Conservation (phyloP, 176 grass and related monocot species). For the Guadua angustifolia region DNA sequence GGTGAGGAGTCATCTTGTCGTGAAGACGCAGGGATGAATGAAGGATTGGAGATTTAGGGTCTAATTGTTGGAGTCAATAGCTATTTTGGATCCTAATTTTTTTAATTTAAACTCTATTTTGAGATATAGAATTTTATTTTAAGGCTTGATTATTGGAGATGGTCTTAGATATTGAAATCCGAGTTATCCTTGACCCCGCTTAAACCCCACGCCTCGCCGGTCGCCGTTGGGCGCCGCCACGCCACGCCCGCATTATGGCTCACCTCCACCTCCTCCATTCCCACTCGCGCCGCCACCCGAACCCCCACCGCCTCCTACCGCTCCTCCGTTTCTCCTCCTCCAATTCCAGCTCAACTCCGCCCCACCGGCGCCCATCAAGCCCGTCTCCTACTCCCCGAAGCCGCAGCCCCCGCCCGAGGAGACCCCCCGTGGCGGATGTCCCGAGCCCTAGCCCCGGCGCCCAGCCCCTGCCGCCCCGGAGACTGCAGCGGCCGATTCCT, state of each 20-base stretch:
- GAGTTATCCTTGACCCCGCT: no score
- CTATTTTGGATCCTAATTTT: no score
- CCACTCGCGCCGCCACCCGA: conserved; percentile 35
- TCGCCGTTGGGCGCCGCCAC: conserved; percentile 35
- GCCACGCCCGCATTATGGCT: conserved; percentile 51
- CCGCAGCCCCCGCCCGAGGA: conserved; percentile 44
- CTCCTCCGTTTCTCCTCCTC: conserved; percentile 43
- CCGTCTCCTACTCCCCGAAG: conserved; percentile 76
- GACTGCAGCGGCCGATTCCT: conserved; percentile 20
- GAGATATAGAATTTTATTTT: no score
- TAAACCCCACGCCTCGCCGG: conserved; percentile 58
- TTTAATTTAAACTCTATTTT: no score
- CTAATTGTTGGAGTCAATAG: no score
- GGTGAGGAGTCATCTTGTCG: no score
- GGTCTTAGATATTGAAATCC: no score
- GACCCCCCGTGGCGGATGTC: background rate
- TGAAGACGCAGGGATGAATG: no score
- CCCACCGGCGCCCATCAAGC: conserved; percentile 55
- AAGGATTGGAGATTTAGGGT: no score
- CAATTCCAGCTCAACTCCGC: conserved; percentile 34
- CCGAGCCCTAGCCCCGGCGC: background rate
- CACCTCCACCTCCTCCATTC: conserved; percentile 66
- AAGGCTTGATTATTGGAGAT: no score
- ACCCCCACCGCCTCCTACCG: conserved; percentile 43
- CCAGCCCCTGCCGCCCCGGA: conserved; percentile 1